Evolutionary conservation across 805 yeast genomes (phyloP), one percentile per base, ranked within the genome.

Genomic region (Torulaspora maleeae): DNA sequence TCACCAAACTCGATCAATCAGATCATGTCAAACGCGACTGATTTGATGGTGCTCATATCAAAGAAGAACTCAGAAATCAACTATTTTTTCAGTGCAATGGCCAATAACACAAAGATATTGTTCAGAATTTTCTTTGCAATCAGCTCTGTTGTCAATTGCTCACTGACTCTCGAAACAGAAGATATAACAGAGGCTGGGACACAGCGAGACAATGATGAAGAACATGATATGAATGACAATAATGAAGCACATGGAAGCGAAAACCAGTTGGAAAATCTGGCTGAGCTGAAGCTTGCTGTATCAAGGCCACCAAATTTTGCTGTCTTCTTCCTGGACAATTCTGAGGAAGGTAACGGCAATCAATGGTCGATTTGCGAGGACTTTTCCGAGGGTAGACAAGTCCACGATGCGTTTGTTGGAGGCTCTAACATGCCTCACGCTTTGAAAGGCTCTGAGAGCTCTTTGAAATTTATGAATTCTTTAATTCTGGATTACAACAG

Each of bases 321-420:
- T 1, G 93, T 86, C 1, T 82, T 81, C 56, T 85, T 84, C 60
- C 69, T 80, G 46, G 69, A 68, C 42, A 73, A 73, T 8, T 73
- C 80, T 27, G 59, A 60, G 25, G 75, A 77, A 48, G 41, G 48
- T 27, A 46, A 45, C 20, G 49, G 45, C 29, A 58, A 52, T 35
- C 65, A 59, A 38, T 60, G 65, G 65, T 80, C 86, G 1, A 80
- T 83, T 20, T 84, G 91, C 64, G 91, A 83, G 47, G 95, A 86
- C 64, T 86, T 86, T 53, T 80, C 87, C 47, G 93, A 85, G 56
- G 90, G 86, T 11, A 88, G 83, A 56, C 91, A 85, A 59, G 93
- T 86, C 5, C 79, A 78, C 44, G 75, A 74, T 47, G 91, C 93
- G 0, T 79, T 70, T 58, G 68, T 73, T 25, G 80, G 79, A 3